Conservation (phyloP, 495 filamentous ascomycete genomes). For the Aspergillus panamensis region DNA sequence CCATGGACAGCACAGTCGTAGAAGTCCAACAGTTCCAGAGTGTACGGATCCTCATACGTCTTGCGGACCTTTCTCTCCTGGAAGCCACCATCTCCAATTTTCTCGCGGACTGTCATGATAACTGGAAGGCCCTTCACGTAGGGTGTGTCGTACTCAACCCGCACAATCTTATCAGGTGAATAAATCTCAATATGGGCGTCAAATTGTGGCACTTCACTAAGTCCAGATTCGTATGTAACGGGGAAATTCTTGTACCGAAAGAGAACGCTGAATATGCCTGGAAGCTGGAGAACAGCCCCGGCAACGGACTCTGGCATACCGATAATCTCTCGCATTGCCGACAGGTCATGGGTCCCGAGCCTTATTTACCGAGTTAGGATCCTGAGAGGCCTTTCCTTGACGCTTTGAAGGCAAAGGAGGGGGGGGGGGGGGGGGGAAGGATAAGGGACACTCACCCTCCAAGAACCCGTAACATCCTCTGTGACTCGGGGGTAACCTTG, state of each 20-base stretch:
- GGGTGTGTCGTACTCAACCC: slow-evolving; percentile 42
- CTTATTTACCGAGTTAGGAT: not conserved
- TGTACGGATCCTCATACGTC: slow-evolving; percentile 49
- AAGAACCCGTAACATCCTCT: slow-evolving; percentile 25
- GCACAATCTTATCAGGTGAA: slow-evolving; percentile 37
- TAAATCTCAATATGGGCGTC: slow-evolving; percentile 49
- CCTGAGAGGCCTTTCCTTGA: not conserved
- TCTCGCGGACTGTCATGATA: slow-evolving; percentile 38
- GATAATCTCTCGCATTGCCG: slow-evolving; percentile 44
- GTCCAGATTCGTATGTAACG: slow-evolving; percentile 48
- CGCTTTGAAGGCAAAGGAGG: not conserved
- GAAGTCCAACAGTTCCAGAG: slow-evolving; percentile 40
- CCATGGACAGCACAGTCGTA: slow-evolving; percentile 32
- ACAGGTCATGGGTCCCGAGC: slow-evolving; percentile 45
- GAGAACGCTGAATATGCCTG: slow-evolving; percentile 2
- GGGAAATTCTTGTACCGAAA: slow-evolving; percentile 29
- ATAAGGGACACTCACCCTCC: slow-evolving; percentile 17
- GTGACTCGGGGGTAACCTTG: not conserved
- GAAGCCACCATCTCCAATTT: slow-evolving; percentile 23
- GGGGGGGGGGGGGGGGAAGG: too few species aligned
- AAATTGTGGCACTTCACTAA: slow-evolving; percentile 45
- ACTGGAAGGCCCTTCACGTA: slow-evolving; percentile 50
- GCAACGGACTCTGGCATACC: slow-evolving; percentile 25
- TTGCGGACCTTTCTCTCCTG: slow-evolving; percentile 26
- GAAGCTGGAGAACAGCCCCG: slow-evolving; percentile 1